phyloP scores from a whole-genome alignment of 1,284 basidiomycete species.

The Leccinum solheimii region DNA sequence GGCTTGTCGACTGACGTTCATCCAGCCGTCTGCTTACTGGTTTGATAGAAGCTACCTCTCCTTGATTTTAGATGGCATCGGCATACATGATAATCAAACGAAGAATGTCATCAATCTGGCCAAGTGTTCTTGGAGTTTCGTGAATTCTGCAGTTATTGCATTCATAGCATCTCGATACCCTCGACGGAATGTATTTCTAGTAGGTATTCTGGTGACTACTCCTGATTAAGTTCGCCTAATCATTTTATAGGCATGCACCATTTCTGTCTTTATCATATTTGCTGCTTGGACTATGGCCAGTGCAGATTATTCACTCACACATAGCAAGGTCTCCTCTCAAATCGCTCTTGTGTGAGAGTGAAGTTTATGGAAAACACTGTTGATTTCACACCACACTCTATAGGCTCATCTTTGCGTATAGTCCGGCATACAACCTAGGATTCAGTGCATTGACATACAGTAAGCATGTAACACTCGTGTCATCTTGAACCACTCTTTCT shows the following conservation, averaged over 20 bases:
- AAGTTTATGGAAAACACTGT: background rate
- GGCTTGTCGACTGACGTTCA: background rate
- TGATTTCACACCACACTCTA: background rate
- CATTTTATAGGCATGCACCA: slow-evolving; percentile 8
- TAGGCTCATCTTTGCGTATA: slow-evolving; percentile 19
- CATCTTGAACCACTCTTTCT: background rate
- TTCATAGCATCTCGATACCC: slow-evolving; percentile 19
- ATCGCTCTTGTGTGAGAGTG: background rate
- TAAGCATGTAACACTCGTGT: background rate
- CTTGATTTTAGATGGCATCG: slow-evolving; percentile 18
- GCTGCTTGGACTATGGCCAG: slow-evolving; percentile 20
- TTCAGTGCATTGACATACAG: background rate
- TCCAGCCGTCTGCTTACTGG: background rate
- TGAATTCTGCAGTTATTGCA: slow-evolving; percentile 7
- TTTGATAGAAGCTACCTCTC: slow-evolving; percentile 14
- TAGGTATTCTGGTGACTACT: slow-evolving; percentile 2
- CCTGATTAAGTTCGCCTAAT: background rate
- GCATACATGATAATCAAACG: slow-evolving; percentile 19
- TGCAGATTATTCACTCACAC: slow-evolving; percentile 22
- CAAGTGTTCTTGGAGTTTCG: slow-evolving; percentile 15
- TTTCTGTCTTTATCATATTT: slow-evolving; percentile 23
- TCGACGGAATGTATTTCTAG: slow-evolving; percentile 21
- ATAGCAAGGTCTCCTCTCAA: background rate
- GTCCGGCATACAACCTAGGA: slow-evolving; percentile 15
- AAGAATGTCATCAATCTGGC: slow-evolving; percentile 22